Evolutionary conservation across 2,329 filamentous ascomycete genomes (phyloP).

Genomic region (Aspergillus udagawae): DNA sequence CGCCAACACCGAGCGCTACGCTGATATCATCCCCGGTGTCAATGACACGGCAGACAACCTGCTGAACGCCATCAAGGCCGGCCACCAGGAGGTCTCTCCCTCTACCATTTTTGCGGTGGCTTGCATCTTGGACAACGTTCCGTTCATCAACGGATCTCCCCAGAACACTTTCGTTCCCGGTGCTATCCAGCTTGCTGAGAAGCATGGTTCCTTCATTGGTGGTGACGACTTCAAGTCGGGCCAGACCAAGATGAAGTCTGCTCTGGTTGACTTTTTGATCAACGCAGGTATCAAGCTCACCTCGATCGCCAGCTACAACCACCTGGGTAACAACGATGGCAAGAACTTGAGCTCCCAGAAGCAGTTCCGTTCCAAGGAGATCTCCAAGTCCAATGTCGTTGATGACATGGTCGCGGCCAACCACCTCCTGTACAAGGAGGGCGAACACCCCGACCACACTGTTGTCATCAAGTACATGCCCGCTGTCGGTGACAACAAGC

Average conservation of each 20-base stretch:
- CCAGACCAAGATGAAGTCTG: slow-evolving; percentile 99
- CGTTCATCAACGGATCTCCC: slow-evolving; percentile 98
- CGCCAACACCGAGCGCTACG: slow-evolving; percentile 96
- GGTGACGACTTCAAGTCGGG: slow-evolving; percentile 99
- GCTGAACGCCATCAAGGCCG: slow-evolving; percentile 76
- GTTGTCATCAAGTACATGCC: slow-evolving; percentile 99
- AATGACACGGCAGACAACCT: slow-evolving; percentile 97
- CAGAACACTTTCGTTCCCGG: slow-evolving; percentile 99
- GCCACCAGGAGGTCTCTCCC: slow-evolving; percentile 87
- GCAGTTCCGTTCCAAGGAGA: slow-evolving; percentile 99
- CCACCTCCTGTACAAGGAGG: slow-evolving; percentile 79
- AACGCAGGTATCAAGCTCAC: slow-evolving; percentile 98
- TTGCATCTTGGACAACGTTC: slow-evolving; percentile 80
- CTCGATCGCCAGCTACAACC: slow-evolving; percentile 98
- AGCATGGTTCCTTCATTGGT: slow-evolving; percentile 84
- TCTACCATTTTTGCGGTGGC: slow-evolving; percentile 96
- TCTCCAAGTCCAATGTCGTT: slow-evolving; percentile 98
- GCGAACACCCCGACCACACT: slow-evolving; percentile 94
- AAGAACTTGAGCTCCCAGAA: slow-evolving; percentile 97
- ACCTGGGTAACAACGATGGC: slow-evolving; percentile 98
- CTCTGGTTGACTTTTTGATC: slow-evolving; percentile 96
- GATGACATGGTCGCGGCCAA: slow-evolving; percentile 99
- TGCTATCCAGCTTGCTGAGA: slow-evolving; percentile 81
- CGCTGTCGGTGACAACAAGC: slow-evolving; percentile 97
- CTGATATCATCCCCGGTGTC: slow-evolving; percentile 79